Base-by-base conservation (phyloP, 2,329 filamentous ascomycete genomes). In the Waltergamsia citrina region DNA sequence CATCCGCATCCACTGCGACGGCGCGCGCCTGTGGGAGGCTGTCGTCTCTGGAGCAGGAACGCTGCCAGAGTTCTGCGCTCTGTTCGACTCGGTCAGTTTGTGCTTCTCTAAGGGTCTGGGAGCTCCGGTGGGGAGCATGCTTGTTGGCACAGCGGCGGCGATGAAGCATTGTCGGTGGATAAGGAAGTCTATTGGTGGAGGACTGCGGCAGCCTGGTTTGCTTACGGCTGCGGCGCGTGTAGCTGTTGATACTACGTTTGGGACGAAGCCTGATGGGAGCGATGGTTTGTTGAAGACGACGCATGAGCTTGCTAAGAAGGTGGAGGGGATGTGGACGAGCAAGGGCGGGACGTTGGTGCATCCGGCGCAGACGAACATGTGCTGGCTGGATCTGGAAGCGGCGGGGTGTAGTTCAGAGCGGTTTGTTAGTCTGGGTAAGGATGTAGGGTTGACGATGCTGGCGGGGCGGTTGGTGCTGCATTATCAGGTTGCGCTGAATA, bases 281-380 rank as follows among this genome's bases (percentile, higher is more conserved):
- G 70, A 69, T 2, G 81, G 81, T 0, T 71, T 71, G 45, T 61
- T 90, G 29, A 54, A 57, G 19, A 59, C 58, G 12, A 73, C 70
- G 4, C 82, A 90, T 52, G 59, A 62, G 28, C 71, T 71, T 36
- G 82, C 85, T 0, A 72, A 69, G 51, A 64, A 60, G 43, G 59
- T 81, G 27, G 85, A 81, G 69, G 63, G 63, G n/a, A 54, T 82
- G 42, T 94, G 86, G 86, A 70, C 64, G 5, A 60, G 59, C 12
- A 63, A 78, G 33, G 85, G 85, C 5, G 86, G 85, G 2, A 74
- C 71, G 56, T 57, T 86, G 37, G 57, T 67, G 15, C 67, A 79
- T 38, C 80, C 82, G 0, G 79, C 83, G 2, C 79, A 94, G 50
- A 93, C 86, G n/a, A 94, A 94, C 59, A 93, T 94, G 84, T 75